Evolutionary conservation across 1,284 basidiomycete species (phyloP), one percentile per base, ranked within the genome.

Genomic region (Malassezia arunalokei): DNA sequence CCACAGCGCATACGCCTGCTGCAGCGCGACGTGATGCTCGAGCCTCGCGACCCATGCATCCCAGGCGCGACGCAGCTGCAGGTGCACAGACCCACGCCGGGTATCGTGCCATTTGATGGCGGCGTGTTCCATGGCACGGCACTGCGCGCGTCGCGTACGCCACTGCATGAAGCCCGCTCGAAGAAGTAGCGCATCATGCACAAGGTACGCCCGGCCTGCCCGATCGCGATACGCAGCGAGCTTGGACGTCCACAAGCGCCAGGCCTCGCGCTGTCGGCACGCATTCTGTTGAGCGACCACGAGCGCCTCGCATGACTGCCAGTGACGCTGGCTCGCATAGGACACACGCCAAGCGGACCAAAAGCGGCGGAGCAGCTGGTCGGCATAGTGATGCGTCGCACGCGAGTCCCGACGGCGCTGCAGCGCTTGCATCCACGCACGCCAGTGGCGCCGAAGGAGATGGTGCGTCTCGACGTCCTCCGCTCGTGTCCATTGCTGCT

Each of bases 341-440:
- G 27, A n/a, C n/a, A 50, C 9, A 39, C 48, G 48, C 48, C 48
- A 50, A 8, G 47, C 39, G 4, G 20, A 24, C 20, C 20, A 24
- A 4, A 24, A 2, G 20, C 20, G 20, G 4, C 20, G 20, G 4
- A 24, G 20, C 2, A 24, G 20, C 20, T 24, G 20, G 20, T 24
- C 20, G 2, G 20, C 4, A 24, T 24, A 24, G 20, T 24, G 20
- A 24, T 24, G 20, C 20, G 20, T 4, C 20, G 20, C 20, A 24
- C 20, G 20, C 20, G 20, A 2, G 2, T 24, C 20, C 20, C 20
- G 20, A 24, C 20, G 20, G 20, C 20, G 20, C 20, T 24, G 20
- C 20, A 24, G 20, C 20, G 20, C 20, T 24, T 24, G 20, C 20
- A 4, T 24, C 20, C 20, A 24, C 20, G 20, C 20, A 24, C 20